Evolutionary conservation across 495 filamentous ascomycete species (phyloP), one percentile per base, ranked within the genome.

Genomic region (Echria macrotheca): DNA sequence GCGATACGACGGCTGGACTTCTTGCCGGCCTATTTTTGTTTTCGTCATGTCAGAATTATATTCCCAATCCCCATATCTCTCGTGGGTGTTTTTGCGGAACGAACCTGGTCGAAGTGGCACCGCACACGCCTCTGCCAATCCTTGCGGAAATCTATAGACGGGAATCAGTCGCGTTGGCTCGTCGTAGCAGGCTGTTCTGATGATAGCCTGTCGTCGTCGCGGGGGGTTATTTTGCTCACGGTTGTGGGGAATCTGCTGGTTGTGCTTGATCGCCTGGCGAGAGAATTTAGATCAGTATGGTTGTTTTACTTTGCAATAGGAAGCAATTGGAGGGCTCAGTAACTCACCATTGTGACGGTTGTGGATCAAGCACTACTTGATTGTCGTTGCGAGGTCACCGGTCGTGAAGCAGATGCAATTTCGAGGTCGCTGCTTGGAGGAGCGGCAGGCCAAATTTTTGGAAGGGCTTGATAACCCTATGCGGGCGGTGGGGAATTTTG

Each of bases 81-180:
- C 9, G 48, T 64, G 64, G 25, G 5, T 2, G 17, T 41, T 15
- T 9, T 41, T 41, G 18, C 29, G 37, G 42, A 18, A 61, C 68
- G 57, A 90, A 97, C 91, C 91, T 98, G 93, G 79, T 98, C 88
- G 79, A 98, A 98, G 80, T 97, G 94, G 70, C 82, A 81, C 75
- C 90, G 87, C 61, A 98, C 93, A 76, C 93, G 90, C 73, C 87
- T 86, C 75, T 96, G 90, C 93, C 93, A 98, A 79, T 98, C 89
- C 89, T 98, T 98, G 80, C 89, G 93, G 89, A 98, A 98, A 74
- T 98, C 88, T 91, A 63, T 55, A 50, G 47, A 53, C 41, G 41
- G 35, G 37, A 38, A 61, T 66, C 54, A 60, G 54, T 55, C 54
- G 31, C 33, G 29, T 18, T 47, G 51, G 26, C 38, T 46, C 47